A percentile compares a stretch with the other conserved stretches of the same genome.
Conservation (phyloP, 176 grass and related monocot genomes). For the Melocanna baccifera region DNA sequence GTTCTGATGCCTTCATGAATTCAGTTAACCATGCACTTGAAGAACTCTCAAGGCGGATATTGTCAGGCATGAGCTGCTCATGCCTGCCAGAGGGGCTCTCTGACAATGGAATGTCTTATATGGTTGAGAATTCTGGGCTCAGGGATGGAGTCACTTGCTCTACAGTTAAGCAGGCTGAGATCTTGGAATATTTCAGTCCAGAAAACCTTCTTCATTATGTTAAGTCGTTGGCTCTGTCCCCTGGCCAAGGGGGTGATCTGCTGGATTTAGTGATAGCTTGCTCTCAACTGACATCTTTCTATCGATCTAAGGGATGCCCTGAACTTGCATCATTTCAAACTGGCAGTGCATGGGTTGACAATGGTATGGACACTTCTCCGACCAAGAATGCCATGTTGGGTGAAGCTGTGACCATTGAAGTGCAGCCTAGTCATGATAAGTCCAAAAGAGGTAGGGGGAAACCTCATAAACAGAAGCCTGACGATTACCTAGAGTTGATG, state of each 20-base stretch:
- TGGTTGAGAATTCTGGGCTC: constrained; percentile 51
- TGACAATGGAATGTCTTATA: constrained; percentile 32
- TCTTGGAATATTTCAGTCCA: constrained; percentile 44
- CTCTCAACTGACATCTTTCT: constrained; percentile 63
- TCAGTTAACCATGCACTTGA: constrained; percentile 52
- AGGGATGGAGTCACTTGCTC: constrained; percentile 39
- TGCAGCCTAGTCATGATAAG: constrained; percentile 29
- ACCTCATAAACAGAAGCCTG: constrained; percentile 64
- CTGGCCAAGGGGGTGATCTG: constrained; percentile 43
- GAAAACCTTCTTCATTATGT: constrained; percentile 51
- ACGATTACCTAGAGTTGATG: constrained; percentile 39
- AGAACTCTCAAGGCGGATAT: constrained; percentile 57
- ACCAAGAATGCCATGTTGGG: not conserved
- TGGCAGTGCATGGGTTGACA: constrained; percentile 19
- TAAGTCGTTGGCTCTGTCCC: constrained; percentile 34
- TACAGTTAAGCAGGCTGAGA: constrained; percentile 25
- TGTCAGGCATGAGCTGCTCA: constrained; percentile 48
- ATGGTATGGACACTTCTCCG: constrained; percentile 3
- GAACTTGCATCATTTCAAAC: constrained; percentile 47
- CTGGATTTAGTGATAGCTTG: constrained; percentile 45
- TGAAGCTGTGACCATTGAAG: constrained; percentile 3
- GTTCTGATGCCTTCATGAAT: constrained; percentile 42
- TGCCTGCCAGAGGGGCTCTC: constrained; percentile 44
- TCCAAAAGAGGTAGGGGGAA: constrained; percentile 57
- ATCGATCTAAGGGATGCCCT: constrained; percentile 44